These are phyloP conservation scores for Stevia rebaudiana DNA, from an alignment of 140 eudicot genomes.

Conservation along the genomic window DNA sequence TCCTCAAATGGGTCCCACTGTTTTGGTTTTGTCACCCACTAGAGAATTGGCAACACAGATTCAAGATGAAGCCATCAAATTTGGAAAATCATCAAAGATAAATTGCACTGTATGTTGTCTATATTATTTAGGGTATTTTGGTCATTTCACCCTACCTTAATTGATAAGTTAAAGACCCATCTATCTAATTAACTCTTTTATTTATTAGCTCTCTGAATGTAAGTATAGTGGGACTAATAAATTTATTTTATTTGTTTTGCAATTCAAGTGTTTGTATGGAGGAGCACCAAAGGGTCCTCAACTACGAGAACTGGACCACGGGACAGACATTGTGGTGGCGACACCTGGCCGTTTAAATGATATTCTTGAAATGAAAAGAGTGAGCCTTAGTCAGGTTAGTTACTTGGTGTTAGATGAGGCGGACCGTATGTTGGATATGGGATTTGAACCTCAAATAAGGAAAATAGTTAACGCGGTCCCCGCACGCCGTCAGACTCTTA, in stretches of 20 bases:
- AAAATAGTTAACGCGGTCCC: constrained; percentile 85
- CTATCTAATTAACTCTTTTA: too few species aligned
- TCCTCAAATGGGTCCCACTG: constrained; percentile 78
- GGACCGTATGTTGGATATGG: constrained; percentile 99
- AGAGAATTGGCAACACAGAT: constrained; percentile 98
- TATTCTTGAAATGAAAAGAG: constrained; percentile 81
- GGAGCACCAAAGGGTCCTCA: constrained; percentile 99
- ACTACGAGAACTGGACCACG: constrained; percentile 65
- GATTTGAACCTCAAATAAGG: constrained; percentile 97
- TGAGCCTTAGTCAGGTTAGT: constrained; percentile 79
- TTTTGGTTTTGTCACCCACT: constrained; percentile 91
- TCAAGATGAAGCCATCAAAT: constrained; percentile 90
- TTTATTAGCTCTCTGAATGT: neutral
- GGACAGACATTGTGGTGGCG: constrained; percentile 90
- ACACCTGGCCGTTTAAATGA: constrained; percentile 99
- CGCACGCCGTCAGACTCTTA: constrained; percentile 78
- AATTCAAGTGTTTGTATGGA: constrained; percentile 88
- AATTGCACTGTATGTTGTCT: constrained; percentile 72
- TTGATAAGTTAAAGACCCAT: too few species aligned
- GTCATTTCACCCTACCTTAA: too few species aligned
- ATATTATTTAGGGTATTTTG: too few species aligned
- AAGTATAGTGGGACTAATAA: constrained; percentile 11
- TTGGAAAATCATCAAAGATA: constrained; percentile 74
- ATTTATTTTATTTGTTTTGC: constrained; percentile 3
- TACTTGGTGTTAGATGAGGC: constrained; percentile 97